Conservation (phyloP, 2,329 filamentous ascomycete genomes). For the Botrytis hyacinthi region DNA sequence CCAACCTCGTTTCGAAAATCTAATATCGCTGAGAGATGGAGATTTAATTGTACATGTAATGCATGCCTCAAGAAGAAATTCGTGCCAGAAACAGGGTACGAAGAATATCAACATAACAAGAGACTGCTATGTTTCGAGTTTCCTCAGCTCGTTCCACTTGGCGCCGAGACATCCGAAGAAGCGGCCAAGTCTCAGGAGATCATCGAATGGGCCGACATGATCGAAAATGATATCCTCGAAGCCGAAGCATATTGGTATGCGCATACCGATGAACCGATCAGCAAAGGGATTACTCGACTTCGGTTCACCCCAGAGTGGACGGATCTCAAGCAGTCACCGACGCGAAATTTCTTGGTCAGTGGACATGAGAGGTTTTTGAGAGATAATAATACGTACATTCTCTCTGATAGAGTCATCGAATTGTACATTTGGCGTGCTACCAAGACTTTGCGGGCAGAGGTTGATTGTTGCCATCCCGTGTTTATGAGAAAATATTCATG, state of each 20-base stretch:
- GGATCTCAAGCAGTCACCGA: neutral
- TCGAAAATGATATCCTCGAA: neutral
- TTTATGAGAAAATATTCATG: neutral
- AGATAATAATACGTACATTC: neutral
- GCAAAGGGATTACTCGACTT: neutral
- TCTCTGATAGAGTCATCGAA: neutral
- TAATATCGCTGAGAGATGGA: neutral
- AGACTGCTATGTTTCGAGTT: neutral
- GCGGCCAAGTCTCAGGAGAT: neutral
- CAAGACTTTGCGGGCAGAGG: neutral
- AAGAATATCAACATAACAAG: neutral
- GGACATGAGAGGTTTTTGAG: neutral
- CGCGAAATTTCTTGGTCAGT: neutral
- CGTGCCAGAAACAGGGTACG: neutral
- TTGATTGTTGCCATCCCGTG: neutral
- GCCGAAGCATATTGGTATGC: neutral
- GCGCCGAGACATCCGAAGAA: neutral
- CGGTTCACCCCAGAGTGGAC: neutral
- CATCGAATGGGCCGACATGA: neutral
- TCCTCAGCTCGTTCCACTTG: neutral
- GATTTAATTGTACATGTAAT: neutral
- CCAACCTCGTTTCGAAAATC: fast-evolving
- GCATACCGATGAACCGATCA: neutral
- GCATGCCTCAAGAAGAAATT: neutral
- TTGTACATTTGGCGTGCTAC: neutral